Evolutionary conservation across 2,329 filamentous ascomycete genomes (phyloP).

Genomic region (Trematosphaeria pertusa): DNA sequence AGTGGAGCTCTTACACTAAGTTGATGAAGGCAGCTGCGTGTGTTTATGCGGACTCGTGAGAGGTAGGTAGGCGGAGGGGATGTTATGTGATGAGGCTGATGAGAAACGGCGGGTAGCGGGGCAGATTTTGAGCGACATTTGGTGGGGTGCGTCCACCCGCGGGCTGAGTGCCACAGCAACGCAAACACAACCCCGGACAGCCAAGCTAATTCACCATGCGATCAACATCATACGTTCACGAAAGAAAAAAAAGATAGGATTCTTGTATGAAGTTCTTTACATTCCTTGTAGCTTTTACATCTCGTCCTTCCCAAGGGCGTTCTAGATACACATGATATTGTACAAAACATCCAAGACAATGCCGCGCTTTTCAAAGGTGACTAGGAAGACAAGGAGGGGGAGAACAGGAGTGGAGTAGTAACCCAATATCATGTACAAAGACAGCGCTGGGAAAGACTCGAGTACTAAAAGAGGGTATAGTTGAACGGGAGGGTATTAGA

Average conservation of each 20-base stretch:
- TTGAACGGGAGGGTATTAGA: slow-evolving; percentile 36
- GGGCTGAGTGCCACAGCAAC: slow-evolving; percentile 23
- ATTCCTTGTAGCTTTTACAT: slow-evolving; percentile 42
- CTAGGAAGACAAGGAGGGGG: slow-evolving; percentile 27
- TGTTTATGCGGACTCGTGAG: slow-evolving; percentile 23
- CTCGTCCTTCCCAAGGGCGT: slow-evolving; percentile 32
- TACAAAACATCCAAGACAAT: slow-evolving; percentile 43
- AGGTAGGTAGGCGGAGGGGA: slow-evolving; percentile 27
- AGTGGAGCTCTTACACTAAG: slow-evolving; percentile 34
- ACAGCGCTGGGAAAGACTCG: slow-evolving; percentile 38
- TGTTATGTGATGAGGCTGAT: slow-evolving; percentile 34
- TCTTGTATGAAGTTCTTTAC: slow-evolving; percentile 29
- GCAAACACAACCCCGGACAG: slow-evolving; percentile 28
- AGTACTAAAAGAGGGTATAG: slow-evolving; percentile 44
- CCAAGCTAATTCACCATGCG: slow-evolving; percentile 12
- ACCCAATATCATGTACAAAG: slow-evolving; percentile 45
- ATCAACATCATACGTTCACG: slow-evolving; percentile 4
- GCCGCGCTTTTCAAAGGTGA: slow-evolving; percentile 43
- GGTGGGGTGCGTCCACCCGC: slow-evolving; percentile 26
- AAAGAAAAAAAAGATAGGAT: slow-evolving; percentile 6
- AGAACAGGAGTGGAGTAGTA: slow-evolving; percentile 47
- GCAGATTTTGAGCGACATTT: slow-evolving; percentile 27
- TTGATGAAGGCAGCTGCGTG: slow-evolving; percentile 23
- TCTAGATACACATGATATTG: slow-evolving; percentile 47
- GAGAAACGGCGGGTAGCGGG: slow-evolving; percentile 15